Base-by-base conservation (phyloP, 495 filamentous ascomycete species). In the Halenospora varia region DNA sequence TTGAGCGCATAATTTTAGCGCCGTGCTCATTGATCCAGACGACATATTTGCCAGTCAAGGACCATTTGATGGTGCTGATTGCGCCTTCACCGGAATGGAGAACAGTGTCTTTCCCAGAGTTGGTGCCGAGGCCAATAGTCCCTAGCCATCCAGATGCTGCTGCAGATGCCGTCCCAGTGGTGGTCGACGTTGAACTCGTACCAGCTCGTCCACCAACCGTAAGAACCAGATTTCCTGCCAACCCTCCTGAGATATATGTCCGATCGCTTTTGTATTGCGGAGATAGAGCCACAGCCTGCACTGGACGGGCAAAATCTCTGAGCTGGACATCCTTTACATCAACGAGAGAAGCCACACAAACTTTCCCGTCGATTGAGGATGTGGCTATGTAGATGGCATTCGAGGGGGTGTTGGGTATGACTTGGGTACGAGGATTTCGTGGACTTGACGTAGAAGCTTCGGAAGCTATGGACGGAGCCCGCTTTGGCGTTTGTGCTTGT, bases 1-100 rank as follows among this genome's bases (percentile, higher is more conserved):
- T 92, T 2, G 89, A 89, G 45, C 94, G 81, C 94, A 98, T 97
- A 48, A 98, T 91, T 69, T 96, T 96, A 65, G 96, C 92, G 1
- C 94, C 94, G 63, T 93, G 86, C 70, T 98, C 94, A 63, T 96
- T 97, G 20, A 94, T 78, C 94, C 94, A 98, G 0, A 82, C 88
- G 2, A 97, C 88, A 68, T 88, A 97, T 73, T 87, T 89, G 0
- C 94, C 93, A 1, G 91, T 90, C 53, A 90, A 66, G 0, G 91
- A 96, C 90, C 92, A 98, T 68, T 92, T 88, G 57, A 98, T 91
- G 4, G 88, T 88, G 62, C 83, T 89, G 57, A 98, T 95, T 8
- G 83, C 81, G 6, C 94, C 94, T 72, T 98, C 95, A 2, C 94
- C 94, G 25, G 88, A 91, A 70, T 97, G 95, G 44, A 97, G 69